Base-by-base conservation (phyloP, 768 basidiomycete species). In the Tricholoma furcatifolium region DNA sequence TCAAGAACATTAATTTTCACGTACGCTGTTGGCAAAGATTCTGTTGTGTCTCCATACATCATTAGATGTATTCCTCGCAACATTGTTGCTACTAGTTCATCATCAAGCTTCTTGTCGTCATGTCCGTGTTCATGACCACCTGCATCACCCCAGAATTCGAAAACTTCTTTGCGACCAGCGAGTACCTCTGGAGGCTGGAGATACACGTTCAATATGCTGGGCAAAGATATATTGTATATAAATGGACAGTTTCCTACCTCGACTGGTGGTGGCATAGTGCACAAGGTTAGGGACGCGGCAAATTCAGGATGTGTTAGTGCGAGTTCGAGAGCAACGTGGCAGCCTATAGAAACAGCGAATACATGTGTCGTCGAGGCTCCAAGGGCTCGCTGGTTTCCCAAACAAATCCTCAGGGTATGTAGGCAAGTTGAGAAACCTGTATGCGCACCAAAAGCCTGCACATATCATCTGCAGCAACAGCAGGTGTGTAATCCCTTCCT, bases 81-180 rank as follows among this genome's bases (percentile, higher is more conserved):
- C 14, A 52, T 32, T 47, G 5, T 52, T 53, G 14, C 65, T 65
- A 40, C 52, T 12, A 21, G 63, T 23, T 24, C 50, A 8, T 48
- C 43, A 18, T 51, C 50, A 5, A 49, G 31, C 12, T 47, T 34
- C 27, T 21, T 18, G 3, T 27, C 35, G 4, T 10, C 36, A 17
- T 34, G 21, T 3, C 38, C 43, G 15, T 20, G 20, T 21, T 46
- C 39, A 31, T 52, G 50, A 15, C 12, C 14, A 3, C 34, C 35
- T 10, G 55, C 47, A 11, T 52, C 51, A 10, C 38, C 21, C 55
- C 55, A 56, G 32, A 31, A 56, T 12, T 56, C 55, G 34, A 21
- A 52, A 10, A 56, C 40, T 42, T 56, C 49, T 3, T 47, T 35
- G 20, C 55, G 40, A 12, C 55, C 55, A 11, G 42, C 55, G n/a